Conservation (phyloP, 1,284 basidiomycete genomes). For the Somion occarium region DNA sequence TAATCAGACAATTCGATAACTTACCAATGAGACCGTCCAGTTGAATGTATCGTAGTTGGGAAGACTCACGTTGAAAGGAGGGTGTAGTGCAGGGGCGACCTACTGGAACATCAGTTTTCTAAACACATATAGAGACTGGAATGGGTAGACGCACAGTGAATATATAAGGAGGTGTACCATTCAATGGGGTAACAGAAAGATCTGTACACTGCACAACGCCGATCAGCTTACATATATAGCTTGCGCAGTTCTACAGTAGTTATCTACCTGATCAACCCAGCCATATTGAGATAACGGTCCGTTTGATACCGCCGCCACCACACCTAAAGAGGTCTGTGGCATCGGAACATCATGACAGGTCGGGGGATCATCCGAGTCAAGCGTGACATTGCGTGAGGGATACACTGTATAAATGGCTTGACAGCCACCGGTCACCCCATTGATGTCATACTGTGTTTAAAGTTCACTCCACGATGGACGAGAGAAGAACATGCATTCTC, state of each 20-base stretch:
- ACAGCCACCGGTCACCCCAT: constrained; percentile 56
- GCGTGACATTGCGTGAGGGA: constrained; percentile 29
- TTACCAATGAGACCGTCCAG: constrained; percentile 50
- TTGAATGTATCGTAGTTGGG: constrained; percentile 37
- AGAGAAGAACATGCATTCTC: constrained; percentile 6
- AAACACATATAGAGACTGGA: background rate
- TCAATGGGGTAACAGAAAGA: constrained; percentile 45
- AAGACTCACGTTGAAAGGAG: constrained; percentile 52
- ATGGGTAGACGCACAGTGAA: constrained; percentile 36
- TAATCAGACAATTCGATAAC: constrained; percentile 6
- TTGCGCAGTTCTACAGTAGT: too few species aligned
- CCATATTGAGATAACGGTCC: constrained; percentile 52
- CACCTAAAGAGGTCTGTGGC: constrained; percentile 37
- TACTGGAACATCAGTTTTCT: constrained; percentile 21
- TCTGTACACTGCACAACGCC: constrained; percentile 42
- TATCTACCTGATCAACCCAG: constrained; percentile 49
- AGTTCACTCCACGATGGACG: background rate
- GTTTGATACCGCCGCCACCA: constrained; percentile 37
- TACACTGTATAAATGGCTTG: constrained; percentile 52
- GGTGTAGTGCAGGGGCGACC: constrained; percentile 56
- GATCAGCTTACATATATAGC: too few species aligned
- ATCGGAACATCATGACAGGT: constrained; percentile 46
- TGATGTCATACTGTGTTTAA: constrained; percentile 43
- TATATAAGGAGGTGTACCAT: constrained; percentile 56
- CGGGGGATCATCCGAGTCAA: constrained; percentile 23